Conservation (phyloP, 306 rosid genomes). For the Gillenia trifoliata region DNA sequence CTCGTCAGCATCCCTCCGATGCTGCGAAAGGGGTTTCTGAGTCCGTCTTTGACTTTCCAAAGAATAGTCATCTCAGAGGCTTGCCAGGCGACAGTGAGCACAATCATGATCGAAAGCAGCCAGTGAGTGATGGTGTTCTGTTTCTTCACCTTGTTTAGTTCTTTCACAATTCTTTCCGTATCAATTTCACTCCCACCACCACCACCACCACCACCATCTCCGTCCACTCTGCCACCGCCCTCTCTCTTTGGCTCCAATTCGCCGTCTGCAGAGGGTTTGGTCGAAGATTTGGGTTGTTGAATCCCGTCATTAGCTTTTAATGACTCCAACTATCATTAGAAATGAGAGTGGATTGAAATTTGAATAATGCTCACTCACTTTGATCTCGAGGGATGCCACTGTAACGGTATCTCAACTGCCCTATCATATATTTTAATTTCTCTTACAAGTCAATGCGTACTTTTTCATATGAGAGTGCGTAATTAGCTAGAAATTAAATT, state of each 20-base stretch:
- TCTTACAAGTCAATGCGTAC: no score
- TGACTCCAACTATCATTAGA: slow-evolving; percentile 39
- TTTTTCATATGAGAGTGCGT: no score
- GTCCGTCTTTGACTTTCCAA: slow-evolving; percentile 45
- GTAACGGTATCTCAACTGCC: no score
- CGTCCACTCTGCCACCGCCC: neutral
- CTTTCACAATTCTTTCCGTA: slow-evolving; percentile 48
- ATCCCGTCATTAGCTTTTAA: slow-evolving; percentile 30
- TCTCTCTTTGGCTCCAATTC: slow-evolving; percentile 4
- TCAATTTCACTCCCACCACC: slow-evolving; percentile 13
- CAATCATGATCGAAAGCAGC: slow-evolving; percentile 79
- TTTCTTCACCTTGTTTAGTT: slow-evolving; percentile 54
- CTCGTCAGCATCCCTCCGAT: slow-evolving; percentile 38
- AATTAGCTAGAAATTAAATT: no score
- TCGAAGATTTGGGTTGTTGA: slow-evolving; percentile 22
- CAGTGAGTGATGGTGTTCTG: slow-evolving; percentile 77
- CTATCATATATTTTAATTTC: no score
- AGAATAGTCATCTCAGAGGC: slow-evolving; percentile 65
- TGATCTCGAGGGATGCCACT: no score
- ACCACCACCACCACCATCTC: slow-evolving; percentile 1
- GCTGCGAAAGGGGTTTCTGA: slow-evolving; percentile 51
- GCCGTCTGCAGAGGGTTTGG: slow-evolving; percentile 4
- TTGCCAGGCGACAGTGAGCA: slow-evolving; percentile 72
- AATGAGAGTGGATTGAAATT: neutral
- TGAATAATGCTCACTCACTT: no score